Base-by-base conservation (phyloP, 2,329 filamentous ascomycete genomes). In the Fusarium piperis region DNA sequence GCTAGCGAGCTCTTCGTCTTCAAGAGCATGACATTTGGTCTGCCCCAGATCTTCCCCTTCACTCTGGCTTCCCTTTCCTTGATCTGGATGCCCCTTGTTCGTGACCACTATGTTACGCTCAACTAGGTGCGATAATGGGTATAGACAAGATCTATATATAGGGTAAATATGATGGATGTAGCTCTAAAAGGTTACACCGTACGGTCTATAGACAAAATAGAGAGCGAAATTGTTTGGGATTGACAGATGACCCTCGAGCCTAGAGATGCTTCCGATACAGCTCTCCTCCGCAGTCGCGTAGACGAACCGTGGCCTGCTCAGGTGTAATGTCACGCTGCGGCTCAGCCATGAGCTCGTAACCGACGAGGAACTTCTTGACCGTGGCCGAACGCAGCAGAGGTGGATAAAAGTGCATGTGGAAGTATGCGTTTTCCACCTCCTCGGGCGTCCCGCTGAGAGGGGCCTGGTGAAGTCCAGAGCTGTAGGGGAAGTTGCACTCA, bases 281-380 rank as follows among this genome's bases (percentile, higher is more conserved):
- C 79, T 94, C 90, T 16, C 94, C 94, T 4, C 90, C 93, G 71
- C 94, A 95, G 64, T 87, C 86, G 72, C 93, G 89, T 66, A 99
- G 84, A 56, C 90, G 90, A 28, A 90, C 90, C 15, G 96, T 93
- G 2, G 96, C 96, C 83, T 98, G 96, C 82, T 99, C 96, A 0
- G 96, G 95, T 0, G 96, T 99, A 77, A 99, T 98, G 80, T 99
- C 96, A 65, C 96, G 89, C 83, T 99, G 96, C n/a, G 96, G 95
- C 83, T 99, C 96, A 2, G 93, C 96, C 89, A 99, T 90, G 83
- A 99, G 88, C 83, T 99, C 96, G 80, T 97, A 98, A 0, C 96
- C 96, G 35, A 99, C 96, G 59, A 98, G 83, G 83, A 98, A 99
- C 84, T 99, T 99, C 75, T 93, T 91, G 52, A 99, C 95, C 0